Evolutionary conservation across 1,284 basidiomycete species (phyloP).

Genomic region (Leccinum brunneo-olivaceum): DNA sequence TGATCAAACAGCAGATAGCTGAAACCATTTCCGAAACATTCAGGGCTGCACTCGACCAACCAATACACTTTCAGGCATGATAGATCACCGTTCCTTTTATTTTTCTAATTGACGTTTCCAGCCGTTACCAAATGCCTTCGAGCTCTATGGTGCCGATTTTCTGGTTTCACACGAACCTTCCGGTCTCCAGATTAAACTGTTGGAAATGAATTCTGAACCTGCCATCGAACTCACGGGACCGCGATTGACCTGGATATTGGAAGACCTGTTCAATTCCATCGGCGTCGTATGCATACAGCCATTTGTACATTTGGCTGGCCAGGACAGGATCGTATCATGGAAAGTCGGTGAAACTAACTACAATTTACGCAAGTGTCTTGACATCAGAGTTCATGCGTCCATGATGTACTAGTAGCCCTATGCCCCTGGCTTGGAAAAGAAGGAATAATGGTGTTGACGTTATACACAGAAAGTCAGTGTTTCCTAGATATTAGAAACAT

Average conservation of each 20-base stretch:
- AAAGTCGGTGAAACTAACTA: slow-evolving; percentile 34
- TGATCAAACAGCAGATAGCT: slow-evolving; percentile 58
- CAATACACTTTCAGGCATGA: slow-evolving; percentile 80
- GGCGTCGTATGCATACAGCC: slow-evolving; percentile 66
- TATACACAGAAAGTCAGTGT: slow-evolving; percentile 3
- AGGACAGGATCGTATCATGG: slow-evolving; percentile 22
- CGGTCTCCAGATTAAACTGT: slow-evolving; percentile 62
- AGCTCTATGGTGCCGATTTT: slow-evolving; percentile 92
- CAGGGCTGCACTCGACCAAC: slow-evolving; percentile 77
- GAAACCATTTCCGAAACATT: slow-evolving; percentile 76
- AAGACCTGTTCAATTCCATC: slow-evolving; percentile 75
- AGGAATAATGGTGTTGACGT: neutral
- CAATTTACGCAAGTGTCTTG: slow-evolving; percentile 50
- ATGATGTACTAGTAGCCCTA: slow-evolving; percentile 7
- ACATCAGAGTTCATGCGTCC: slow-evolving; percentile 33
- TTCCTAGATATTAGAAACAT: slow-evolving; percentile 6
- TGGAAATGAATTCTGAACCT: slow-evolving; percentile 94
- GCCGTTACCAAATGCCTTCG: slow-evolving; percentile 89
- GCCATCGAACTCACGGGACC: slow-evolving; percentile 92
- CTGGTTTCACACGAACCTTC: slow-evolving; percentile 55
- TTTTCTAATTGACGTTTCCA: slow-evolving; percentile 30
- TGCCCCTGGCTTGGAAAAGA: neutral
- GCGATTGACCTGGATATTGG: slow-evolving; percentile 73
- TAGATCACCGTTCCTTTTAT: neutral
- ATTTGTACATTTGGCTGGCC: slow-evolving; percentile 28